Base-by-base conservation (phyloP, 768 basidiomycete species). In the Imleria badia region DNA sequence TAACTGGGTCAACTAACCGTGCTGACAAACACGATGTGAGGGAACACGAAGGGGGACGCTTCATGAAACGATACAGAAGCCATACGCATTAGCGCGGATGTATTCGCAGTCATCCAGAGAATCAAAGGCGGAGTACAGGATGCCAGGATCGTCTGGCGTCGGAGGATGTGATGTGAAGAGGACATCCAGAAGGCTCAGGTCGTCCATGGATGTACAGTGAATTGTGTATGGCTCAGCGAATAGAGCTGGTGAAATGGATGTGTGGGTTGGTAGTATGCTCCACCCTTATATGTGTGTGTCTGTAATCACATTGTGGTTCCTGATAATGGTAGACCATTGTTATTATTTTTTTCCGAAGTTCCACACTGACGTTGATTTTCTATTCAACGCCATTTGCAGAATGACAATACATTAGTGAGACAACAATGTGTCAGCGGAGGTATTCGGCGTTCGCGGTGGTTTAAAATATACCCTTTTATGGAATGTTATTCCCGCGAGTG, bases 11-110 rank as follows among this genome's bases (percentile, higher is more conserved):
- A 6, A 47, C 47, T 49, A 5, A 48, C 49, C 42, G 29, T 45
- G 51, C 29, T 40, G 14, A 23, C 0, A 11, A 20, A 45, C 29
- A 26, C 6, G 45, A 39, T 39, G 20, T 23, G n/a, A 30, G 17
- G 14, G 15, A 29, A n/a, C 15, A 20, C 9, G 31, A 44, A 38
- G 38, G 14, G 35, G 17, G 35, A 19, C 15, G 30, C 40, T 10
- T 62, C 52, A 62, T 5, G 36, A 13, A 6, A 62, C 10, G 12
- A 47, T n/a, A 7, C 61, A 62, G 1, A 2, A 54, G 7, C 56
- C 38, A 0, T 17, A 12, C 8, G 29, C 3, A 22, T 19, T 8
- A 5, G 2, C 6, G 2, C 3, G 12, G 26, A 35, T 10, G 47
- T 54, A 15, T 8, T 54, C 49, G 35, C 2, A 59, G 15, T 62